Percentiles rank a stretch among this genome's conserved stretches.
These are phyloP conservation scores for Sporodiniella umbellata DNA, from an alignment of 371 early-diverging fungal genomes.

Conservation along the genomic window DNA sequence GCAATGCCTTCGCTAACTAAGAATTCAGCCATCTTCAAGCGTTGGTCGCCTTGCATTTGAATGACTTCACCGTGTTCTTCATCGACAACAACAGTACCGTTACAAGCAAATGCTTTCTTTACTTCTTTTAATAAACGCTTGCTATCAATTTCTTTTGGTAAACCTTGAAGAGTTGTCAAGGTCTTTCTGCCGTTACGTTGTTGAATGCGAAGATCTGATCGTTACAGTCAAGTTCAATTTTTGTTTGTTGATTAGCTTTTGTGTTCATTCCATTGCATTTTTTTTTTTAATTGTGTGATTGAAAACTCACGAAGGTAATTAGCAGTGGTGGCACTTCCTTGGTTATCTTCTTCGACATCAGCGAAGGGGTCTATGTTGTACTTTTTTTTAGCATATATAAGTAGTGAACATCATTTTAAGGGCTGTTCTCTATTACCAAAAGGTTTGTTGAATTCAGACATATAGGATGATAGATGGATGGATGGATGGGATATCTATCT, in stretches of 20 bases:
- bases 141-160: conserved; percentile 81
- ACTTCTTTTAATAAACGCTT: conserved; percentile 90
- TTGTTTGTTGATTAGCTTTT: conserved; percentile 9
- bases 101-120: conserved; percentile 95
- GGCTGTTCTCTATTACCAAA: neutral
- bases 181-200: conserved; percentile 97
- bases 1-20: conserved; percentile 73
- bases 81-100: conserved; percentile 91
- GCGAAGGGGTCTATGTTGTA: conserved; percentile 68
- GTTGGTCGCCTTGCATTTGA: conserved; percentile 96
- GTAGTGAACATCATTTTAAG: neutral
- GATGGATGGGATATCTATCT: neutral
- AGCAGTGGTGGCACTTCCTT: conserved; percentile 33
- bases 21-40: conserved; percentile 77
- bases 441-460: neutral
- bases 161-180: conserved; percentile 90
- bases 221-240: neutral
- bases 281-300: too few species aligned
- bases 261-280: conserved; percentile 5
- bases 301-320: conserved; percentile 83
- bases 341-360: conserved; percentile 68
- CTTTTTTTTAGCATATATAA: neutral
- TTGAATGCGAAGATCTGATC: conserved; percentile 89
- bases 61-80: conserved; percentile 88
- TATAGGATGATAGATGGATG: neutral